Base-by-base conservation (phyloP, 2,329 filamentous ascomycete species). In the Microdochium trichocladiopsis region DNA sequence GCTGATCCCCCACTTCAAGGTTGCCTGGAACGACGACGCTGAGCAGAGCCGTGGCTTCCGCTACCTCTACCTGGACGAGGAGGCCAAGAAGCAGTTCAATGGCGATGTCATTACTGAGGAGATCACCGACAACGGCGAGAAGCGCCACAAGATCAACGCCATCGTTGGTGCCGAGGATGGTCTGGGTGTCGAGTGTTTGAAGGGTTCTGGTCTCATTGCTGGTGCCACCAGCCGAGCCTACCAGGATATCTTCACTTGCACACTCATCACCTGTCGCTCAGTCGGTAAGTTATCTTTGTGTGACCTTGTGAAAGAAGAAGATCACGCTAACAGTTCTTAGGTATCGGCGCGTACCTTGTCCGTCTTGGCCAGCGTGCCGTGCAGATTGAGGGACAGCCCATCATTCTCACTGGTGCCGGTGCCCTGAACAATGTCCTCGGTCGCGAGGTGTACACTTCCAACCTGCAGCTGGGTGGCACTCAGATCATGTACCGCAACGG, bases 401-500 rank as follows among this genome's bases (percentile, higher is more conserved):
- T 99, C 70, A 99, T 99, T 65, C 83, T 99, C 57, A 99, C 94
- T 63, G 94, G 94, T 82, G 94, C 94, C 49, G 90, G 90, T 58
- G 94, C 94, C 54, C 87, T 99, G 70, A 99, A 99, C 84, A 99
- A 97, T 77, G 80, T 99, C 63, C 84, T 99, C 55, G 94, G 94
- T 65, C 91, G 95, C 61, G 94, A 99, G 73, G 93, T 99, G 25
- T 99, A 99, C 77, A 96, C 94, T 23, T 97, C 94, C 55, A 99
- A 99, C 81, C 75, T 99, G 66, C 94, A 99, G 78, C 90, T 99
- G 59, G 94, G 94, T 84, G 94, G 94, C 63, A 99, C 94, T n/a
- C 94, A 99, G 74, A 99, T 99, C 81, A 99, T 99, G 94, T 97
- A 99, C 84, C 92, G 90, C 76, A 99, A 99, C 70, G 94, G 94